Percentiles rank a stretch among this genome's conserved stretches.
These are phyloP conservation scores for Coemansia sp. DNA, from an alignment of 192 early-diverging fungal species.

Conservation along the genomic window DNA sequence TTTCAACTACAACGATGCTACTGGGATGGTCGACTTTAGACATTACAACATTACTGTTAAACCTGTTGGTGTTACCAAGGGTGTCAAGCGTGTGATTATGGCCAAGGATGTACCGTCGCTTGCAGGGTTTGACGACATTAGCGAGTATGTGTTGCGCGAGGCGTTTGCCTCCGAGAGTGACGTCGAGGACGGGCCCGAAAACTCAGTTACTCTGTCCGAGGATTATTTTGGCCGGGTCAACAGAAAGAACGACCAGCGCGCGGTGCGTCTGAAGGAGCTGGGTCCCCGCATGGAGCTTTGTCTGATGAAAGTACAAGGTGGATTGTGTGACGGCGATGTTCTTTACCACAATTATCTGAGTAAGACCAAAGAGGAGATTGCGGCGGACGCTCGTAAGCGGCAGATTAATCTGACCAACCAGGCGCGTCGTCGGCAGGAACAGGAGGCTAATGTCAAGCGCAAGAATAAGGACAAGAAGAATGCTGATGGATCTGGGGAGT, in stretches of 20 bases:
- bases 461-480: constrained; percentile 69
- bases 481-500: constrained; percentile 36
- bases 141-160: constrained; percentile 86
- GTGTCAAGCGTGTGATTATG: constrained; percentile 81
- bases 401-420: constrained; percentile 64
- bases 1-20: constrained; percentile 85
- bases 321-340: constrained; percentile 90
- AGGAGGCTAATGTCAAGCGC: constrained; percentile 79
- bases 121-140: constrained; percentile 80
- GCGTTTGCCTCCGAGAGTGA: constrained; percentile 87
- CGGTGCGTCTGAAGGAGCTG: constrained; percentile 82
- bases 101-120: constrained; percentile 74
- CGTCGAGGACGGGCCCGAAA: constrained; percentile 87
- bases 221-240: constrained; percentile 78
- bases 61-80: constrained; percentile 85
- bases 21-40: constrained; percentile 85
- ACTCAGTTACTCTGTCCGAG: constrained; percentile 80
- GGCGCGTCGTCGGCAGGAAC: constrained; percentile 71
- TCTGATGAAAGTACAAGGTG: constrained; percentile 86
- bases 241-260: constrained; percentile 74
- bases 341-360: constrained; percentile 80
- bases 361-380: constrained; percentile 74
- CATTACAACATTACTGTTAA: constrained; percentile 91
- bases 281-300: constrained; percentile 87
- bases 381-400: constrained; percentile 60